These are phyloP conservation scores for Pezicula radicicola DNA, from an alignment of 2,329 filamentous ascomycete species.

Conservation along the genomic window DNA sequence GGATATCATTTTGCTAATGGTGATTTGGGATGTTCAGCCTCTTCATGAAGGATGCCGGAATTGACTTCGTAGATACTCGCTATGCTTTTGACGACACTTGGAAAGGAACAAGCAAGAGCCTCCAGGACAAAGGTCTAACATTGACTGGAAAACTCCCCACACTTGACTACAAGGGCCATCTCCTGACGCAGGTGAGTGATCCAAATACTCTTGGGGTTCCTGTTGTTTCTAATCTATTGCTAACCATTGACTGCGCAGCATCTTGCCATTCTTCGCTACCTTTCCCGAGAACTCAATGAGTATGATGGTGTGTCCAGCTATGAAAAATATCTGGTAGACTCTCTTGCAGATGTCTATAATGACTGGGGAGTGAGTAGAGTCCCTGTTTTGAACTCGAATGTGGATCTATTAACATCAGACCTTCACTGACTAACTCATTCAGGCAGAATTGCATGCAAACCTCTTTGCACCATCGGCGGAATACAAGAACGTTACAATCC, in stretches of 20 bases:
- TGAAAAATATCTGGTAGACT: conserved; percentile 35
- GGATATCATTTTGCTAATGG: too few species aligned
- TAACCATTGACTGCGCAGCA: conserved; percentile 14
- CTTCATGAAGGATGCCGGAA: conserved; percentile 26
- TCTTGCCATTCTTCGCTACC: conserved; percentile 32
- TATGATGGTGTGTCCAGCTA: conserved; percentile 34
- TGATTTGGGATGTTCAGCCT: conserved; percentile 11
- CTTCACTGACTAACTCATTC: neutral
- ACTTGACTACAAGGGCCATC: conserved; percentile 31
- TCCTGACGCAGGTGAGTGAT: conserved; percentile 20
- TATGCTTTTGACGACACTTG: conserved; percentile 28
- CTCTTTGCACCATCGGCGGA: conserved; percentile 22
- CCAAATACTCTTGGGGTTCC: neutral
- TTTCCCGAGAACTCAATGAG: conserved; percentile 30
- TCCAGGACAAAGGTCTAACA: conserved; percentile 24
- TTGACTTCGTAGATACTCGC: conserved; percentile 25
- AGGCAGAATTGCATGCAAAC: conserved; percentile 26
- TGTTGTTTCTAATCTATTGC: too few species aligned
- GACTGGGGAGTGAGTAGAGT: conserved; percentile 34
- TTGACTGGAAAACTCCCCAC: conserved; percentile 32
- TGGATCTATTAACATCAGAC: neutral
- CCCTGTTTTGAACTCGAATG: neutral
- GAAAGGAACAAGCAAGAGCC: conserved; percentile 21
- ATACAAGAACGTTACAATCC: conserved; percentile 28
- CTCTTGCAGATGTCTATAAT: conserved; percentile 34